Conservation (phyloP, 495 filamentous ascomycete species). For the Penicillium nucicola region DNA sequence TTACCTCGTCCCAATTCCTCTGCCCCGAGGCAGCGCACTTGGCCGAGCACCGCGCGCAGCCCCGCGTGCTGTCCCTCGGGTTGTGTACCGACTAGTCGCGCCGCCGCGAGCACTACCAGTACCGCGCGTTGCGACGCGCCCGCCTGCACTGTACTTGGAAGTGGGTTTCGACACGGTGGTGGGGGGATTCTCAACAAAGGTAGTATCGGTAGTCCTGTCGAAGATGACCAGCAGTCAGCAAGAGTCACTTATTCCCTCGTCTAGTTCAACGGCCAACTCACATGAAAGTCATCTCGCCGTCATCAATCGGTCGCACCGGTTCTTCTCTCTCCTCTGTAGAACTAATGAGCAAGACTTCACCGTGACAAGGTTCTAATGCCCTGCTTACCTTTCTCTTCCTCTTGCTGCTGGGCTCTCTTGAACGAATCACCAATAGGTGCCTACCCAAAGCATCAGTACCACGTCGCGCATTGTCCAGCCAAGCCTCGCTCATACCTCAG, state of each 20-base stretch:
- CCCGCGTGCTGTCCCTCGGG: conserved; percentile 32
- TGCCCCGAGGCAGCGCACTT: conserved; percentile 41
- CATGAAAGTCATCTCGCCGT: conserved; percentile 86
- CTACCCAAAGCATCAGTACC: conserved; percentile 30
- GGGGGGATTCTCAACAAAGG: conserved; percentile 86
- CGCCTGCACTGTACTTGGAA: conserved; percentile 55
- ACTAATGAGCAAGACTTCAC: conserved; percentile 9
- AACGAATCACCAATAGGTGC: conserved; percentile 72
- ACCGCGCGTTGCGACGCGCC: conserved; percentile 27
- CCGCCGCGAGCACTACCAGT: conserved; percentile 38
- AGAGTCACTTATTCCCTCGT: background rate
- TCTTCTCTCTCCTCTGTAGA: conserved; percentile 33
- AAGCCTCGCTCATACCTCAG: conserved; percentile 59
- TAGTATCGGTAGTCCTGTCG: conserved; percentile 84
- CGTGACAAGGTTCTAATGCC: background rate
- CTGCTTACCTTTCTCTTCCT: conserved; percentile 39
- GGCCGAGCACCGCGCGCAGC: conserved; percentile 30
- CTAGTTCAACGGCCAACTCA: conserved; percentile 37
- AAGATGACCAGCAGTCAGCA: conserved; percentile 25
- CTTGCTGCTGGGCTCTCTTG: conserved; percentile 59
- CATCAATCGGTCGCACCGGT: conserved; percentile 29
- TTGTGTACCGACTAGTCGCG: conserved; percentile 40
- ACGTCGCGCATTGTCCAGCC: background rate
- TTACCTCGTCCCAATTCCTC: conserved; percentile 30
- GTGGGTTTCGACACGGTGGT: conserved; percentile 56